Base-by-base conservation (phyloP, 2,329 filamentous ascomycete species). In the Ascochyta koolunga region DNA sequence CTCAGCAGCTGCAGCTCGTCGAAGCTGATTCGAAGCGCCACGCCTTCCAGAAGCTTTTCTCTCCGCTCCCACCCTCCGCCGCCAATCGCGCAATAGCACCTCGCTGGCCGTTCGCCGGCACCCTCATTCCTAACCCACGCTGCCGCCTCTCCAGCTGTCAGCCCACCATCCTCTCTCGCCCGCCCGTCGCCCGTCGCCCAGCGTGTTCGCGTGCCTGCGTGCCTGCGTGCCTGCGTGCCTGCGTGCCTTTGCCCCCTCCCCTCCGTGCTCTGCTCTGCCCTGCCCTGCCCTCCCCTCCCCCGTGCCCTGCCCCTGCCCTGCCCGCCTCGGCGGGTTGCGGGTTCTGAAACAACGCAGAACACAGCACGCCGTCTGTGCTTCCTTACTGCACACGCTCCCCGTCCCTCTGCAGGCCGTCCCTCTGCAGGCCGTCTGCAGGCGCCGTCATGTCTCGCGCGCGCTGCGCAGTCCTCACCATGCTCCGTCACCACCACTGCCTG, bases 21-120 rank as follows among this genome's bases (percentile, higher is more conserved):
- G 46, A 55, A 55, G 45, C 40, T 35, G 50, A 27, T 25, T 49
- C 36, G 53, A 56, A 56, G 53, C 53, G 21, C 37, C 53, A 35
- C 36, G 21, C 19, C 44, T 52, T 54, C 51, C 25, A 35, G 51
- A 54, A 54, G 45, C 27, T 50, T 47, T 47, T 32, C 43, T 29
- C 41, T 46, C 42, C 44, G 32, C 50, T n/a, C 11, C 15, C 41
- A 24, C 32, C 38, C 43, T 39, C 22, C 39, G 32, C 21, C 29
- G n/a, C 18, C 31, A 16, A 33, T 27, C 21, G 18, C 29, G 36
- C 16, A 13, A 2, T 27, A 1, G 25, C 25, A 24, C 25, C 25
- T 27, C 25, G 25, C 10, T 27, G 7, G 7, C 25, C 7, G 7
- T 11, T 3, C 25, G 10, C 25, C 9, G 22, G 22, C 25, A 13